Percentiles rank a stretch among this genome's conserved stretches.
phyloP scores from a whole-genome alignment of 2,329 filamentous ascomycete species.

The Curvularia eragrostidis region DNA sequence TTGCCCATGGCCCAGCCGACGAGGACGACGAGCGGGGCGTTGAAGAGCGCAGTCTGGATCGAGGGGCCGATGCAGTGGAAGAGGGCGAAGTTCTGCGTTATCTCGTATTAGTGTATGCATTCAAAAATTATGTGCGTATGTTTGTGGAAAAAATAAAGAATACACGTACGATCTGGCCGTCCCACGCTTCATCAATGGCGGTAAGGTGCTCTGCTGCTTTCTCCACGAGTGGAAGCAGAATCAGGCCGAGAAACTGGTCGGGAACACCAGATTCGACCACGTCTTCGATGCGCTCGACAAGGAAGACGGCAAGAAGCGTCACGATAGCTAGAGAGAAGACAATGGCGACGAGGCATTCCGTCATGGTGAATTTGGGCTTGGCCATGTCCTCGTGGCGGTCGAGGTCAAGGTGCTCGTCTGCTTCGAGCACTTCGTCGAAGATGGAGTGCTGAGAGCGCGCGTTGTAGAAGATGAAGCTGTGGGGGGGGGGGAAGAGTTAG shows the following conservation, averaged over 20 bases:
- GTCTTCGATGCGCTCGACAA: conserved; percentile 75
- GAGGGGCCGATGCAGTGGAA: conserved; percentile 86
- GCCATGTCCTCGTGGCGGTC: conserved; percentile 66
- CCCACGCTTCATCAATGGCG: conserved; percentile 83
- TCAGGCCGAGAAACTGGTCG: conserved; percentile 69
- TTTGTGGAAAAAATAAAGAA: background rate
- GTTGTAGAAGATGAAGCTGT: conserved; percentile 72
- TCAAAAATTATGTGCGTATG: background rate
- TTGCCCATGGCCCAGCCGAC: conserved; percentile 79
- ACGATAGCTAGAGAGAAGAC: conserved; percentile 70
- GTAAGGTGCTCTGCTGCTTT: conserved; percentile 88
- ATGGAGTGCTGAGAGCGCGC: conserved; percentile 77
- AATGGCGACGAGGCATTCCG: conserved; percentile 73
- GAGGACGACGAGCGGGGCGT: conserved; percentile 81
- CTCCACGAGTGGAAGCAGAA: conserved; percentile 81
- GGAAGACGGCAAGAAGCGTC: conserved; percentile 73
- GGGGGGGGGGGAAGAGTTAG: conserved; percentile 64
- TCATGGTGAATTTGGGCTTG: conserved; percentile 75
- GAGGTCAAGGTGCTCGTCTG: conserved; percentile 71
- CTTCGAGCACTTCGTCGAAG: conserved; percentile 75
- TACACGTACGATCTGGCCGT: conserved; percentile 67
- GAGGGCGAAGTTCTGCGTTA: conserved; percentile 71
- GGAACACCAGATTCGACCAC: conserved; percentile 62
- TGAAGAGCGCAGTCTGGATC: conserved; percentile 88
- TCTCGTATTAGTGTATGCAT: conserved; percentile 9